phyloP scores from a whole-genome alignment of 2,329 filamentous ascomycete genomes.

The Fusarium sp. region DNA sequence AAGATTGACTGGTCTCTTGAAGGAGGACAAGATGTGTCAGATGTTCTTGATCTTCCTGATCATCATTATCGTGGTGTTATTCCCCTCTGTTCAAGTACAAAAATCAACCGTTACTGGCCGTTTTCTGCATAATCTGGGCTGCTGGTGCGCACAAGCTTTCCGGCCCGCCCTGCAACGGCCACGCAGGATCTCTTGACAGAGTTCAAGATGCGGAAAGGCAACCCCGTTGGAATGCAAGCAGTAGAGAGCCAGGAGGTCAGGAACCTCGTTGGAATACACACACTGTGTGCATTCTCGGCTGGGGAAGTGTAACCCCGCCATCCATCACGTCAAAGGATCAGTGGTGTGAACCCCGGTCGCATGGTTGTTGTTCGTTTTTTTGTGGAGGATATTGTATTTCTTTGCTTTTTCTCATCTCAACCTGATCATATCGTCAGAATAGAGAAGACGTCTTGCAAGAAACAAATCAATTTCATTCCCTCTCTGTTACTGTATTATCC shows the following conservation, averaged over 20 bases:
- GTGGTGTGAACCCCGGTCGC: not conserved
- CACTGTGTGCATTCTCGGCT: not conserved
- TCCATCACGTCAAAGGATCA: slow-evolving; percentile 3
- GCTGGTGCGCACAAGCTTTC: slow-evolving; percentile 3
- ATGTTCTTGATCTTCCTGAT: not conserved
- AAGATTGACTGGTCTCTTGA: not conserved
- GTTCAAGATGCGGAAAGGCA: not conserved
- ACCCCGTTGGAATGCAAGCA: not conserved
- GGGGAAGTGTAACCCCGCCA: not conserved
- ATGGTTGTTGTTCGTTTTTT: not conserved
- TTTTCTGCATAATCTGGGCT: not conserved
- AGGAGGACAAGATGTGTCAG: not conserved
- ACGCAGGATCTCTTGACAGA: not conserved
- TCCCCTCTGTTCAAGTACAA: not conserved
- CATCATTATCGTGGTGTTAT: not conserved
- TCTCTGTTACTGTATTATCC: not conserved
- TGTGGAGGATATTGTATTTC: not conserved
- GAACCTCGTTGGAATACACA: not conserved
- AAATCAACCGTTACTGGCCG: not conserved
- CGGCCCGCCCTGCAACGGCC: slow-evolving; percentile 21
- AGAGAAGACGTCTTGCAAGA: not conserved
- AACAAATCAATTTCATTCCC: not conserved
- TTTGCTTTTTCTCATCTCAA: not conserved
- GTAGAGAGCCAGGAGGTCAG: not conserved
- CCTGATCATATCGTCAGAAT: not conserved